Conservation (phyloP, 1,284 basidiomycete species). For the Bjerkandera adusta region DNA sequence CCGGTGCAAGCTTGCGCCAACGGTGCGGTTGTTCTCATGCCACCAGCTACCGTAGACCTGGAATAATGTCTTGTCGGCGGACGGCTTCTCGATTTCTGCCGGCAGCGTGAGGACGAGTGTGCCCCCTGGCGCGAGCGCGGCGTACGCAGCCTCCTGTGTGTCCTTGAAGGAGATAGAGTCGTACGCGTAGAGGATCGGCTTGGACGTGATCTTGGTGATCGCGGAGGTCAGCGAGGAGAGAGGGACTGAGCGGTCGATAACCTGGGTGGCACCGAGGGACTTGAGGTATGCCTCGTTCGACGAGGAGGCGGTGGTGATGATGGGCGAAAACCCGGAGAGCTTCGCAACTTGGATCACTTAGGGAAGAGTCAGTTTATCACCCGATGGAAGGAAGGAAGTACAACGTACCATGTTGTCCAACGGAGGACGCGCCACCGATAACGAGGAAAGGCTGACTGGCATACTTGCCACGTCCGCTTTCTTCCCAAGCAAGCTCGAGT, state of each 20-base stretch:
- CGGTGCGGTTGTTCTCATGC: no score
- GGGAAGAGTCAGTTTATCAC: slow-evolving; percentile 3
- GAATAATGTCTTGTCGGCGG: neutral
- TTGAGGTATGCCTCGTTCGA: slow-evolving; percentile 43
- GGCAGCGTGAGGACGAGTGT: slow-evolving; percentile 13
- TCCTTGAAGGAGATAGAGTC: slow-evolving; percentile 30
- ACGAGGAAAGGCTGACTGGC: slow-evolving; percentile 28
- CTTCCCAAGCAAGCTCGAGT: slow-evolving; percentile 16
- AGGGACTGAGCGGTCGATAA: slow-evolving; percentile 42
- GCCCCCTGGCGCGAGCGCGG: slow-evolving; percentile 14
- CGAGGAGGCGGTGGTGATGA: slow-evolving; percentile 50
- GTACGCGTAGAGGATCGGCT: slow-evolving; percentile 33
- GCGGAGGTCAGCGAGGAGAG: slow-evolving; percentile 9
- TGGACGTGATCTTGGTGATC: slow-evolving; percentile 21
- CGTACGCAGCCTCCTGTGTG: slow-evolving; percentile 14
- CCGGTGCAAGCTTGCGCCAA: slow-evolving; percentile 16
- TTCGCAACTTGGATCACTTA: slow-evolving; percentile 53
- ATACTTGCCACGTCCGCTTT: slow-evolving; percentile 25
- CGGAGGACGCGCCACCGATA: slow-evolving; percentile 31
- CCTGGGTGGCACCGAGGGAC: slow-evolving; percentile 50
- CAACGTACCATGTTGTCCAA: slow-evolving; percentile 30
- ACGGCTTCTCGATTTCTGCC: slow-evolving; percentile 1
- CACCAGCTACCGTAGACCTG: neutral
- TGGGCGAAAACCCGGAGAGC: slow-evolving; percentile 49
- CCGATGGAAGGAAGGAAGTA: no score